Evolutionary conservation across 116 monocot species (phyloP).

Genomic region (Trichopus zeylanicus): DNA sequence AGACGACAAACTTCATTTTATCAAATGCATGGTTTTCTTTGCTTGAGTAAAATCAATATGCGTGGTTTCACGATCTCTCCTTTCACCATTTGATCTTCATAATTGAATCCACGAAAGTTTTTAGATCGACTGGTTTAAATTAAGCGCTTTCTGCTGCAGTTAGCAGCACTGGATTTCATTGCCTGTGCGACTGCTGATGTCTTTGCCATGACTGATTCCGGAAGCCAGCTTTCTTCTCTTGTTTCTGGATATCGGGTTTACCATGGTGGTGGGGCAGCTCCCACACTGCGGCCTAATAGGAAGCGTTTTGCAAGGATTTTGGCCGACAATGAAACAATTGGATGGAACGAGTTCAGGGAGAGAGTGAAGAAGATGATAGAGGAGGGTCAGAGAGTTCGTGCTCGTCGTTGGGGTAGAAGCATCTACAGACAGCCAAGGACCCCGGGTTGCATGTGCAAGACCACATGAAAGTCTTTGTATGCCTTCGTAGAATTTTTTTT

Average conservation of each 20-base stretch:
- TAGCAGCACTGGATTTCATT: slow-evolving; percentile 81
- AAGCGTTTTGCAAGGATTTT: slow-evolving; percentile 47
- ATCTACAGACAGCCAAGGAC: slow-evolving; percentile 76
- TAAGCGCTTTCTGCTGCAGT: no score
- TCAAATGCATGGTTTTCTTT: no score
- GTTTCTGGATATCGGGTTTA: slow-evolving; percentile 78
- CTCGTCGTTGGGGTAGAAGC: slow-evolving; percentile 54
- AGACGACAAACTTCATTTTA: no score
- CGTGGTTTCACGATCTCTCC: no score
- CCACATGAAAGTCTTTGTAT: neutral
- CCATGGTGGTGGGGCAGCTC: slow-evolving; percentile 62
- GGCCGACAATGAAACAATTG: slow-evolving; percentile 28
- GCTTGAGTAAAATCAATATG: no score
- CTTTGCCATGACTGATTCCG: slow-evolving; percentile 89
- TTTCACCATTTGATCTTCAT: no score
- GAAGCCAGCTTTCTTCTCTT: slow-evolving; percentile 90
- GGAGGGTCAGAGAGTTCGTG: slow-evolving; percentile 45
- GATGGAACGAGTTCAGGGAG: slow-evolving; percentile 42
- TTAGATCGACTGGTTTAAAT: no score
- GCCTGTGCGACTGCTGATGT: slow-evolving; percentile 78
- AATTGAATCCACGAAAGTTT: no score
- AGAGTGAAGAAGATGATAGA: slow-evolving; percentile 65
- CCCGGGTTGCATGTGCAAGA: slow-evolving; percentile 69
- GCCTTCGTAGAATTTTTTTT: neutral
- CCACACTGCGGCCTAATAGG: slow-evolving; percentile 66